phyloP scores from a whole-genome alignment of 441 rosid genomes.

The Corymbia citriodora region DNA sequence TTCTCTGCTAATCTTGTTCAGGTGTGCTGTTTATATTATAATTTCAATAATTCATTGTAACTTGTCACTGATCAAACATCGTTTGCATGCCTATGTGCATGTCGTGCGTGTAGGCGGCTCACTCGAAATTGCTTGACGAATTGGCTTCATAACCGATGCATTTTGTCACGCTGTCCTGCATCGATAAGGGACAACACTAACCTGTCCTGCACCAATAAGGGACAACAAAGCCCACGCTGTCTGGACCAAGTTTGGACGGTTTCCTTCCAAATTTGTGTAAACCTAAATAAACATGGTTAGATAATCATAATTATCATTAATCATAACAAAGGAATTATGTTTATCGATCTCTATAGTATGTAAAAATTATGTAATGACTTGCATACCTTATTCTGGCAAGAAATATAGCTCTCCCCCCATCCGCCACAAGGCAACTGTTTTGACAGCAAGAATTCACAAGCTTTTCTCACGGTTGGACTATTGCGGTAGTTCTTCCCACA shows the following conservation, averaged over 20 bases:
- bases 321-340: background rate
- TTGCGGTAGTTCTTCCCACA: conserved; percentile 19
- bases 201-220: conserved; percentile 31
- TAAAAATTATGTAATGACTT: background rate
- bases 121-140: background rate
- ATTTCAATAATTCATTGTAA: too few relatives aligned
- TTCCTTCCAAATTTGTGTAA: conserved; percentile 25
- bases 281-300: conserved; percentile 1
- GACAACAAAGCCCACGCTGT: conserved; percentile 40
- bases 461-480: conserved; percentile 19
- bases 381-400: conserved; percentile 34
- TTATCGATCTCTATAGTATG: background rate
- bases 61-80: background rate
- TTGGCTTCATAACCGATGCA: background rate
- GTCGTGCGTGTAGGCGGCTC: background rate
- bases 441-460: conserved; percentile 31
- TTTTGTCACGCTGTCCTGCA: conserved; percentile 14
- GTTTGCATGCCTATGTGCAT: background rate
- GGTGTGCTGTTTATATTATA: background rate
- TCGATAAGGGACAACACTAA: conserved; percentile 16
- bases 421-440: conserved; percentile 32
- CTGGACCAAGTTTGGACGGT: conserved; percentile 28
- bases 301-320: background rate
- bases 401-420: conserved; percentile 43
- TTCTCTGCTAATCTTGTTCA: background rate